These are phyloP conservation scores for Diplodia corticola DNA, from an alignment of 2,329 filamentous ascomycete genomes.

Conservation along the genomic window DNA sequence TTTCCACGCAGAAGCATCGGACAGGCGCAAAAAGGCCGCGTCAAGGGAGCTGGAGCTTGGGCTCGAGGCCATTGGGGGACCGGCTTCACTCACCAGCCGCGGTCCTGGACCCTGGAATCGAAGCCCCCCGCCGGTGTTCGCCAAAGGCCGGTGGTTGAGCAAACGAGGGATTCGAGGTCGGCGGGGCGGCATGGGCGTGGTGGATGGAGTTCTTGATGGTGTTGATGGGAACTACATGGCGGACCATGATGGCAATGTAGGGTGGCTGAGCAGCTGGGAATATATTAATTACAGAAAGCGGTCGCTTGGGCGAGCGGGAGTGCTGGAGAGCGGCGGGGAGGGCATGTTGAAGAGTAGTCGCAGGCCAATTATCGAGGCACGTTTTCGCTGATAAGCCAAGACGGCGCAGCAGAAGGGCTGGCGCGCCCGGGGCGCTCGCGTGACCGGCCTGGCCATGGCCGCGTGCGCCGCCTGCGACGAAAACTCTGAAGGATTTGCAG, in stretches of 20 bases:
- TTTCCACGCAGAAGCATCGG: neutral
- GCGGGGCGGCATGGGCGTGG: conserved; percentile 10
- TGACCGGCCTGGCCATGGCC: conserved; percentile 16
- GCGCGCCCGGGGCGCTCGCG: conserved; percentile 10
- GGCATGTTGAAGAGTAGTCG: conserved; percentile 19
- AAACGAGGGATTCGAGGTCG: conserved; percentile 6
- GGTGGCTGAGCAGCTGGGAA: neutral
- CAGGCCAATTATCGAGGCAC: conserved; percentile 8
- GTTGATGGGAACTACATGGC: conserved; percentile 24
- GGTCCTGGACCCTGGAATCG: conserved; percentile 40
- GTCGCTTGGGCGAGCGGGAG: conserved; percentile 6
- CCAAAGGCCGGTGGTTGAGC: conserved; percentile 19
- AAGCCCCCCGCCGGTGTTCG: conserved; percentile 17
- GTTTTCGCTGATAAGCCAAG: conserved; percentile 14
- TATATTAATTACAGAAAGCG: conserved; percentile 1
- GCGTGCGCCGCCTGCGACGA: conserved; percentile 17
- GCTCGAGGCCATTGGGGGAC: neutral
- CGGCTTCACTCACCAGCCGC: conserved; percentile 37
- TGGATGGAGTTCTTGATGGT: conserved; percentile 19
- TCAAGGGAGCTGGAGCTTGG: neutral
- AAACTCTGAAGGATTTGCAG: conserved; percentile 19
- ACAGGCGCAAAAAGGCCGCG: neutral
- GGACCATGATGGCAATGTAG: conserved; percentile 22
- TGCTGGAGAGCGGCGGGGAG: conserved; percentile 8
- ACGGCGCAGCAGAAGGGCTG: conserved; percentile 1